Evolutionary conservation across 805 yeast species (phyloP), one percentile per base, ranked within the genome.

Genomic region (Yarrowia keelungensis): DNA sequence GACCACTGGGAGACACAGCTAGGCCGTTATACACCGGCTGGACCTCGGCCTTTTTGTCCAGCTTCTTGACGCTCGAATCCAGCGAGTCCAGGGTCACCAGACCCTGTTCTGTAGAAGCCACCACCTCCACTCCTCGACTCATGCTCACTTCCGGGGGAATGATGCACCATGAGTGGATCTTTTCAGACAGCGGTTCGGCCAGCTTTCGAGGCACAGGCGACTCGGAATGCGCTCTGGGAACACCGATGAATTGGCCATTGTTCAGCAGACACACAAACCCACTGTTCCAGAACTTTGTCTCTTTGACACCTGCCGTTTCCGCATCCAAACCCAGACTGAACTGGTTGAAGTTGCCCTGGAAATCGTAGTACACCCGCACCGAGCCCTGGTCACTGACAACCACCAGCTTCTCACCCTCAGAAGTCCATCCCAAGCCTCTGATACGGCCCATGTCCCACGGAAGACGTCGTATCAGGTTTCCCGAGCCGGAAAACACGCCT

Each of bases 271-370:
- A 80, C 8, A 85, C 81, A 68, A 89, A 78, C 26, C 84, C 87
- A 9, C 76, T 68, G 4, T 75, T 76, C 78, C 79, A 80, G 61
- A 85, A 81, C 65, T 77, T 75, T 14, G 78, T 79, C 2, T 81
- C 81, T 4, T 71, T 66, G 8, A 84, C 76, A 0, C 78, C 78
- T 26, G 70, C 72, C 8, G 73, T 69, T 46, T 79, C 81, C 0
- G 80, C 77, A 5, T 76, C 77, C 19, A 74, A 71, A 1, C 80
- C 80, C 5, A 85, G 70, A 16, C 77, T 75, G 72, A 81, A 83
- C 72, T 88, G 91, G 59, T 81, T 81, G 75, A 90, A 91, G 54
- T 85, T 87, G 3, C 91, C 90, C 22, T 85, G 85, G 71, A 89
- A 86, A 73, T 90, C 92, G 50, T 81, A 77, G 76, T 89, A 90